Evolutionary conservation across 108 stramenopile species (phyloP).

Genomic region (Mayamaea pseudoterrestris): DNA sequence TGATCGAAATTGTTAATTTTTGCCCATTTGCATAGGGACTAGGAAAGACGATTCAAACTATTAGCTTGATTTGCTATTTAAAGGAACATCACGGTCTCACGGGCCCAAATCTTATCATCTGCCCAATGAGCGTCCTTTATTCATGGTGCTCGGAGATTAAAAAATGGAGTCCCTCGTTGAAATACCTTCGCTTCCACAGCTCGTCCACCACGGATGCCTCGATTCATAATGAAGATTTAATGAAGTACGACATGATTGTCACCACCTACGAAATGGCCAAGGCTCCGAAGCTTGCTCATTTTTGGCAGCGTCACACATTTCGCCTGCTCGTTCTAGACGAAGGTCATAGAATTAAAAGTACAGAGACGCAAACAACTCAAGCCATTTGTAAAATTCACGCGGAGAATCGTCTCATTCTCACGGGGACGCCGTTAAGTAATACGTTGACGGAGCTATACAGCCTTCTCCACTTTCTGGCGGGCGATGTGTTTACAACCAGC

Average conservation of each 20-base stretch:
- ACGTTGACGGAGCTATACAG: constrained; percentile 64
- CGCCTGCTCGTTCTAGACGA: constrained; percentile 73
- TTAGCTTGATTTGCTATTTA: constrained; percentile 69
- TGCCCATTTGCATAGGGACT: background rate
- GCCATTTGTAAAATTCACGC: constrained; percentile 40
- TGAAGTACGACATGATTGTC: constrained; percentile 41
- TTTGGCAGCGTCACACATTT: constrained; percentile 36
- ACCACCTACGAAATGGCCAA: constrained; percentile 64
- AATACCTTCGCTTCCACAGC: constrained; percentile 58
- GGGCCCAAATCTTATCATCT: constrained; percentile 82
- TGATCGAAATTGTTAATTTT: background rate
- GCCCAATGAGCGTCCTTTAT: constrained; percentile 73
- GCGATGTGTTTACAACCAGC: constrained; percentile 70
- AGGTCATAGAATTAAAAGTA: constrained; percentile 70
- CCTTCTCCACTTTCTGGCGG: constrained; percentile 23
- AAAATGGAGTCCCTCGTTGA: constrained; percentile 68
- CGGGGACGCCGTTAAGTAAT: constrained; percentile 87
- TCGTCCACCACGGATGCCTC: constrained; percentile 17
- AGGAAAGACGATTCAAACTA: constrained; percentile 91
- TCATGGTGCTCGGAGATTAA: constrained; percentile 77
- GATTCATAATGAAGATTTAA: constrained; percentile 15
- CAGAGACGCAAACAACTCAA: constrained; percentile 21
- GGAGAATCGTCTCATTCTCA: constrained; percentile 36
- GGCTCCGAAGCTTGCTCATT: constrained; percentile 14
- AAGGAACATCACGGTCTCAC: constrained; percentile 33